Evolutionary conservation across 129 eudicot species (phyloP), one percentile per base, ranked within the genome.

Genomic region (Lactuca sativa): DNA sequence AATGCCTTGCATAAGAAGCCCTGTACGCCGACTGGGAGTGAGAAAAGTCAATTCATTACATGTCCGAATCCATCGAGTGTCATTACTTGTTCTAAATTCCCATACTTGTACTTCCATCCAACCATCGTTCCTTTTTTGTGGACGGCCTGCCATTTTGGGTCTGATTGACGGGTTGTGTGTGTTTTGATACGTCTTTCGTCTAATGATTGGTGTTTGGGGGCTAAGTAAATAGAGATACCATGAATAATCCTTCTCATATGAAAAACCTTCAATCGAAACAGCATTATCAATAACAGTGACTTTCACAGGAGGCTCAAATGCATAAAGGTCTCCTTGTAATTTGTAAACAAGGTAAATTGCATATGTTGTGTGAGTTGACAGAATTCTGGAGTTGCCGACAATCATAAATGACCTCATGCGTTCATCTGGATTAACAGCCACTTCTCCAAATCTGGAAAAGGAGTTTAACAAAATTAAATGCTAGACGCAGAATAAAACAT

Each of bases 81-180:
- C 2, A 8, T 0, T 21, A 21, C 21, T 21, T 21, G 47, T 62
- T 38, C 2, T 6, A 63, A 49, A 66, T 32, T 49, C 71, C 43
- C 59, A 66, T 7, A 66, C 16, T n/a, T 66, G 71, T 7, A 66
- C 71, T 31, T 66, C 71, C 71, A 48, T 66, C 71, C 71, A 66
- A n/a, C 58, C 71, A 66, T 66, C 71, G 13, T 52, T 66, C 30
- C 71, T 66, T 57, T 6, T 30, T 31, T 31, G 34, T 49, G 59
- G 71, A 49, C 47, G 59, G 12, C 71, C 43, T 66, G 30, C 16
- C 36, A 7, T n/a, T 49, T 21, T 21, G 21, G 21, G 21, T 21
- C 21, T 21, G 21, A 21, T 21, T 21, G 21, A 21, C 0, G 21
- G 21, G 21, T 21, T 21, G 21, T 21, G 21, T 21, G 21, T 0